Conservation (phyloP, 2,329 filamentous ascomycete species). For the Domatiomyces catenatus region DNA sequence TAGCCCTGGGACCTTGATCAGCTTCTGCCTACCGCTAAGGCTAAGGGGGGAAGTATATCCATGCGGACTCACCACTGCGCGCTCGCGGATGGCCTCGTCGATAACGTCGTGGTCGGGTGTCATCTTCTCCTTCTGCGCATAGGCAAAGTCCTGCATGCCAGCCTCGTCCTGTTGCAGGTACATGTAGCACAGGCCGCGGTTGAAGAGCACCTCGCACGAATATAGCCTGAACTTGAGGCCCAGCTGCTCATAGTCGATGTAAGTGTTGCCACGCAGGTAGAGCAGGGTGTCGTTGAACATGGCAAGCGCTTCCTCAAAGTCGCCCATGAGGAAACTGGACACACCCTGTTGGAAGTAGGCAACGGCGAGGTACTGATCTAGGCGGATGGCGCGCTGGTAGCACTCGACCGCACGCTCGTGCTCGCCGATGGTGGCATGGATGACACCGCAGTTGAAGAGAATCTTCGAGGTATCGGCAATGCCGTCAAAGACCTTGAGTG, state of each 20-base stretch:
- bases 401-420: constrained; percentile 92
- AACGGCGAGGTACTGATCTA: constrained; percentile 91
- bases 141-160: constrained; percentile 79
- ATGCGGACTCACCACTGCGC: constrained; percentile 57
- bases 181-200: constrained; percentile 91
- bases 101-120: constrained; percentile 96
- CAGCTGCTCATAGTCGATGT: constrained; percentile 94
- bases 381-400: constrained; percentile 76
- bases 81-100: constrained; percentile 85
- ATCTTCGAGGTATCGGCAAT: constrained; percentile 97
- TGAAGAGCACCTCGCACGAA: constrained; percentile 95
- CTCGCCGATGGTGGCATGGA: constrained; percentile 88
- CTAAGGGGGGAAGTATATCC: neutral
- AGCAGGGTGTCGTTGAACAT: constrained; percentile 98
- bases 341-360: constrained; percentile 98
- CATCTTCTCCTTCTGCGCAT: constrained; percentile 87
- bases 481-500: constrained; percentile 64
- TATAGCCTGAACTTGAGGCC: constrained; percentile 92
- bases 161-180: constrained; percentile 84
- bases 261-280: constrained; percentile 86
- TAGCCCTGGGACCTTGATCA: constrained; percentile 51
- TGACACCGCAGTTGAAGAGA: constrained; percentile 94
- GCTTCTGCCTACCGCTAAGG: neutral
- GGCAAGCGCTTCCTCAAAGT: constrained; percentile 90
- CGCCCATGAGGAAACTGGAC: constrained; percentile 90